Conservation (phyloP, 192 early-diverging fungal genomes). For the Coemansia asiatica region DNA sequence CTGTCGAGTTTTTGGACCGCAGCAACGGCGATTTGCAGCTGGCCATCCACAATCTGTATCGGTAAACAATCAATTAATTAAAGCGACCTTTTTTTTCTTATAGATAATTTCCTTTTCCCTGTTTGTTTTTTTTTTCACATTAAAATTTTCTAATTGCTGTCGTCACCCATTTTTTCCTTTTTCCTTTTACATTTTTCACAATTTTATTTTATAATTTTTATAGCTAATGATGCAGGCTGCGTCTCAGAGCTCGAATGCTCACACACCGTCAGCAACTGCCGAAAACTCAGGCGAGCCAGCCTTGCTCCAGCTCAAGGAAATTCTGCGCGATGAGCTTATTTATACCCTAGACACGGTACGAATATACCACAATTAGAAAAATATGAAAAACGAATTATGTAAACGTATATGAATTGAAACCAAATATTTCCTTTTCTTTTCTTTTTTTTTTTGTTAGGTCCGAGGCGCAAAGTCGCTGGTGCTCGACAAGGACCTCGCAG, state of each 20-base stretch:
- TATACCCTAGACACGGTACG: conserved; percentile 49
- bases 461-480: conserved; percentile 88
- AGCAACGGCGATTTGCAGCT: conserved; percentile 22
- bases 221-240: conserved; percentile 1
- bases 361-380: not conserved
- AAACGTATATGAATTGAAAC: too few species aligned
- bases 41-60: conserved; percentile 20
- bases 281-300: conserved; percentile 12
- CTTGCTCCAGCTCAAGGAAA: conserved; percentile 34
- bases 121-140: not conserved
- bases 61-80: not conserved
- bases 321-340: conserved; percentile 51
- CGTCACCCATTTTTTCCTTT: conserved; percentile 8
- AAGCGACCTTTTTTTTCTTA: not conserved
- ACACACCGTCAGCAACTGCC: not conserved
- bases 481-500: conserved; percentile 80
- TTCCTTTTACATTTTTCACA: not conserved
- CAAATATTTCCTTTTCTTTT: not conserved
- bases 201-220: not conserved
- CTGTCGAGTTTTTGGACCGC: conserved; percentile 25
- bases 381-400: too few species aligned
- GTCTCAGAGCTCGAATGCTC: not conserved
- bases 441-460: conserved; percentile 59
- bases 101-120: not conserved
- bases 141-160: not conserved